phyloP scores from a whole-genome alignment of 345 rosid species.

The Citrus inodora region DNA sequence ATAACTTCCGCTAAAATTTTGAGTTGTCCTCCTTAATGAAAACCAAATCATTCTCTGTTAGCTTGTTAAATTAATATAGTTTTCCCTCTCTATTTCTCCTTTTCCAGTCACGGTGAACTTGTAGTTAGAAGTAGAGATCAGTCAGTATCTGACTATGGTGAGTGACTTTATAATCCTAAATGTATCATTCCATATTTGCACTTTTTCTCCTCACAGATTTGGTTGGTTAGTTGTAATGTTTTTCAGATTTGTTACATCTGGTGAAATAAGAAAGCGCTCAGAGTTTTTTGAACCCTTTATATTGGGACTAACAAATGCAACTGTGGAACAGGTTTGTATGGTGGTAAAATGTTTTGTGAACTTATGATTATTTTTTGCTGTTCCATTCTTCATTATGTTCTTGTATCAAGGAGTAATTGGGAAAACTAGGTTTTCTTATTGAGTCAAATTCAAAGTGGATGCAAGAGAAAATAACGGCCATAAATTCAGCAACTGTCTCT shows the following conservation, averaged over 20 bases:
- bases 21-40: neutral
- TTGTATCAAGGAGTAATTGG: neutral
- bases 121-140: conserved; percentile 80
- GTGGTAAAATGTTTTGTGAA: neutral
- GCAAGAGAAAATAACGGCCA: neutral
- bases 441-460: conserved; percentile 2
- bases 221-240: conserved; percentile 93
- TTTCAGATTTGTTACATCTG: conserved; percentile 98
- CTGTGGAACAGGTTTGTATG: conserved; percentile 88
- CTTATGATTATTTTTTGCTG: neutral
- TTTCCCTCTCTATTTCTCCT: conserved; percentile 11
- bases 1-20: neutral
- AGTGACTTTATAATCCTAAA: conserved; percentile 28
- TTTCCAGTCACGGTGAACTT: conserved; percentile 76
- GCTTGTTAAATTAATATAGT: conserved; percentile 13
- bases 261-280: conserved; percentile 81
- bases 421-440: neutral
- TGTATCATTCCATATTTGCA: conserved; percentile 4
- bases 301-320: conserved; percentile 70
- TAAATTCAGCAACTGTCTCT: neutral
- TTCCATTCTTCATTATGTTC: conserved; percentile 3
- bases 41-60: conserved; percentile 10
- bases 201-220: conserved; percentile 36
- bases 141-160: conserved; percentile 89
- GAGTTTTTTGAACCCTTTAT: conserved; percentile 93